A percentile compares a stretch with the other conserved stretches of the same genome.
Conservation (phyloP, 371 early-diverging fungal genomes). For the Haplosporangium sp. region DNA sequence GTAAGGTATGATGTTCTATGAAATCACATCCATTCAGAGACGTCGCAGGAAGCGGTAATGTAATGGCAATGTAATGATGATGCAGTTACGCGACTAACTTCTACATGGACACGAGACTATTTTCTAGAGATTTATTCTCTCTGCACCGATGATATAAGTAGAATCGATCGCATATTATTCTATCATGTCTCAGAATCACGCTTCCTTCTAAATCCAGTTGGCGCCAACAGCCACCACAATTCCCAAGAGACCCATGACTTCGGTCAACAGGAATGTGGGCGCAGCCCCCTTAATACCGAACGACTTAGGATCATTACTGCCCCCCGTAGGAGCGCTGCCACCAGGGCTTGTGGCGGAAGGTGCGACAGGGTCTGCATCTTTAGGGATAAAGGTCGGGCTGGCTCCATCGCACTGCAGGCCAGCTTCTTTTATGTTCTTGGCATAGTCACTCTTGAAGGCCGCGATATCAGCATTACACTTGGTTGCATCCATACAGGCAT, state of each 20-base stretch:
- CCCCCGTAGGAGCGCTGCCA: constrained; percentile 6
- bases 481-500: neutral
- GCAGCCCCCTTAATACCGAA: constrained; percentile 1
- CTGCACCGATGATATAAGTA: no score
- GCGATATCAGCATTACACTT: constrained; percentile 10
- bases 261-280: constrained; percentile 11
- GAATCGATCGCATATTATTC: neutral
- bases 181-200: neutral
- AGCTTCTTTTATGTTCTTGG: constrained; percentile 1
- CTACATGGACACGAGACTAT: no score
- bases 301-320: no score
- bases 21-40: no score
- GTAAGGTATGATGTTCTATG: no score
- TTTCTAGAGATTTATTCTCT: no score
- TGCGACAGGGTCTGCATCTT: constrained; percentile 6
- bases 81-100: no score
- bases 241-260: constrained; percentile 20
- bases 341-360: constrained; percentile 6
- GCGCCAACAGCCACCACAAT: constrained; percentile 20
- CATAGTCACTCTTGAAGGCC: constrained; percentile 18
- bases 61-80: no score
- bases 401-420: constrained; percentile 30
- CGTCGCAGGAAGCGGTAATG: no score
- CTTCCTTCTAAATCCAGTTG: constrained; percentile 11
- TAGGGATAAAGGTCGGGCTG: constrained; percentile 19